These are phyloP conservation scores for Teratosphaeria zuluensis DNA, from an alignment of 2,329 filamentous ascomycete species.

Conservation along the genomic window DNA sequence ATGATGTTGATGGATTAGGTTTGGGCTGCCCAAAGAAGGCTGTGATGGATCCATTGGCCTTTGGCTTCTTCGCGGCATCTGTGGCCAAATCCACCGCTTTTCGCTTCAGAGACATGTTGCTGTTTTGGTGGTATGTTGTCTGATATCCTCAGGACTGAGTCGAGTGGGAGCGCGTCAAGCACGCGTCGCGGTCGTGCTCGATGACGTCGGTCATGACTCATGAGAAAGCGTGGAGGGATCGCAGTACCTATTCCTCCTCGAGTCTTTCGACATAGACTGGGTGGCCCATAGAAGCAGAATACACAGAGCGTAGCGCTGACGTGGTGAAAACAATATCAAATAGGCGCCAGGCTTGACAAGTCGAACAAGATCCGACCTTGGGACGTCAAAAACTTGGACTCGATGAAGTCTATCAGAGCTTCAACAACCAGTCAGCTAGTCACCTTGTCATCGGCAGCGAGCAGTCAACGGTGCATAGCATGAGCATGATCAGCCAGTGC, in stretches of 20 bases:
- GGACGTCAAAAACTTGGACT: too few relatives aligned
- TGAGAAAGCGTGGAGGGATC: background rate
- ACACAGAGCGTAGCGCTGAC: too few relatives aligned
- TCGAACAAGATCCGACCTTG: too few relatives aligned
- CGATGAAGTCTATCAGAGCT: too few relatives aligned
- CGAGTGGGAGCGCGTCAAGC: background rate
- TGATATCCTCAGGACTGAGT: too few relatives aligned
- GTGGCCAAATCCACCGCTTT: constrained; percentile 37
- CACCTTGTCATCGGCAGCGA: too few relatives aligned
- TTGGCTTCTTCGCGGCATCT: constrained; percentile 41
- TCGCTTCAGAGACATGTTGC: constrained; percentile 41
- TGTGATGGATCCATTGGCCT: constrained; percentile 65
- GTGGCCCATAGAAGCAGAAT: background rate
- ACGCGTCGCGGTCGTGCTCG: background rate
- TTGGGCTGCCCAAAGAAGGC: constrained; percentile 78
- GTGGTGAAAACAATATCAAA: too few relatives aligned
- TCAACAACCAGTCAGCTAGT: too few relatives aligned
- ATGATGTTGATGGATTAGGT: constrained; percentile 24
- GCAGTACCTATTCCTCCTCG: background rate
- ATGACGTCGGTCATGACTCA: background rate
- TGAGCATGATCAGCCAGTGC: too few relatives aligned
- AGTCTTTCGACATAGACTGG: background rate
- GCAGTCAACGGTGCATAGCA: too few relatives aligned
- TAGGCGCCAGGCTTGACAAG: too few relatives aligned
- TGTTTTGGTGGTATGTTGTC: background rate